Conservation (phyloP, 768 basidiomycete genomes). For the Crassisporium funariophilum region DNA sequence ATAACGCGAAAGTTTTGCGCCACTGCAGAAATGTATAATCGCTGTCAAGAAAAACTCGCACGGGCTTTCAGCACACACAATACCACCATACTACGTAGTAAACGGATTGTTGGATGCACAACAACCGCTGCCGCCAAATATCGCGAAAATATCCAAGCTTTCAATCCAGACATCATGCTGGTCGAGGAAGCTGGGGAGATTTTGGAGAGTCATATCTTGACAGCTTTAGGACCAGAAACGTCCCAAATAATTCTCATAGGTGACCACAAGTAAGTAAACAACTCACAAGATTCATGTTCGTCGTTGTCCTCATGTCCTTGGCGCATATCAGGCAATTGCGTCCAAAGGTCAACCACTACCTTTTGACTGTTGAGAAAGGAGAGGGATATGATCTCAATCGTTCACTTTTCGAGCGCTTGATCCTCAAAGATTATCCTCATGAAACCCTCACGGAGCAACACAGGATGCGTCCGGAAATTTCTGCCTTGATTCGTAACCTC, state of each 20-base stretch:
- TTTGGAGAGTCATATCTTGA: conserved; percentile 65
- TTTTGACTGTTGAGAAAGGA: conserved; percentile 65
- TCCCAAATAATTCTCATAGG: conserved; percentile 67
- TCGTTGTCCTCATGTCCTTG: not conserved
- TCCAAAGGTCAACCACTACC: conserved; percentile 69
- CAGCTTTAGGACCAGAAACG: conserved; percentile 49
- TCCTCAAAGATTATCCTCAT: conserved; percentile 66
- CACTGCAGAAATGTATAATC: conserved; percentile 8
- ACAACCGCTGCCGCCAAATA: conserved; percentile 73
- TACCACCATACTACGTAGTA: conserved; percentile 37
- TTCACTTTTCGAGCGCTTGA: conserved; percentile 70
- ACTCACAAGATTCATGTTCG: not conserved
- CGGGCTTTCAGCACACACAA: conserved; percentile 16
- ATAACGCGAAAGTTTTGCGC: not conserved
- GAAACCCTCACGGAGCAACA: conserved; percentile 57
- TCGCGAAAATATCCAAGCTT: conserved; percentile 44
- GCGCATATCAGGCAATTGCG: conserved; percentile 57
- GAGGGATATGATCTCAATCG: conserved; percentile 68
- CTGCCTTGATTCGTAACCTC: conserved; percentile 57
- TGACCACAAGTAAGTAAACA: conserved; percentile 72
- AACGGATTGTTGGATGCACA: conserved; percentile 66
- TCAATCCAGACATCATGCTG: conserved; percentile 53
- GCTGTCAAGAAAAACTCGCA: conserved; percentile 6
- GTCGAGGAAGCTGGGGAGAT: conserved; percentile 80
- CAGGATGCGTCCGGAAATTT: conserved; percentile 77